Evolutionary conservation across 345 rosid genomes (phyloP), one percentile per base, ranked within the genome.

Genomic region (Passiflora organensis): DNA sequence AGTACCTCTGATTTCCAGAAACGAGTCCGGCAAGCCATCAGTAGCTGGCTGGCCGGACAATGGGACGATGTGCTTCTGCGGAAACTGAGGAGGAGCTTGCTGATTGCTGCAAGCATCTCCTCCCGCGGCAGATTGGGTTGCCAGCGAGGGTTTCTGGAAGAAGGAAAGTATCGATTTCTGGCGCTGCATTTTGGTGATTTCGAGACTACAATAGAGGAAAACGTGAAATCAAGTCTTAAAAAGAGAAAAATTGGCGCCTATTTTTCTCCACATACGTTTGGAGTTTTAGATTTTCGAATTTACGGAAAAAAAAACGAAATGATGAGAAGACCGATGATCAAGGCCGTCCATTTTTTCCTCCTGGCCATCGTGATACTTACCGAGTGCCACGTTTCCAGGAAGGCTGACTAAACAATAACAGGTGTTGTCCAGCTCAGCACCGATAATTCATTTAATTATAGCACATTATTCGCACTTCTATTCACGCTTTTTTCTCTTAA

Each of bases 141-240:
- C 83, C 70, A 80, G 50, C 57, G 81, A 68, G 3, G 84, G 89
- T 48, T 76, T 80, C 45, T 70, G 82, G 59, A 87, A 75, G 79
- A 85, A 87, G 16, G 96, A 83, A 50, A 76, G 61, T 62, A 91
- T 87, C 34, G 89, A 81, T 66, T 53, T 80, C 73, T 87, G 96
- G 17, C 95, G 87, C 76, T 78, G 89, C 97, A 90, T 90, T 69
- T 75, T 65, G 51, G 46, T 44, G 50, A 12, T 42, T 41, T 5
- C n/a, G 32, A 44, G 34, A 5, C 13, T 12, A 4, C 2, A 16
- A 11, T 6, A 14, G 43, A 15, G 9, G 13, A 34, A 38, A 2
- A 14, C 12, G 51, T 1, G 50, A 37, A 45, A 10, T 55, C 23
- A 10, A 5, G 4, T 12, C 20, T n/a, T 28, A 25, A 18, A 51